Evolutionary conservation across 1,284 basidiomycete species (phyloP).

Genomic region (Irpex sp.): DNA sequence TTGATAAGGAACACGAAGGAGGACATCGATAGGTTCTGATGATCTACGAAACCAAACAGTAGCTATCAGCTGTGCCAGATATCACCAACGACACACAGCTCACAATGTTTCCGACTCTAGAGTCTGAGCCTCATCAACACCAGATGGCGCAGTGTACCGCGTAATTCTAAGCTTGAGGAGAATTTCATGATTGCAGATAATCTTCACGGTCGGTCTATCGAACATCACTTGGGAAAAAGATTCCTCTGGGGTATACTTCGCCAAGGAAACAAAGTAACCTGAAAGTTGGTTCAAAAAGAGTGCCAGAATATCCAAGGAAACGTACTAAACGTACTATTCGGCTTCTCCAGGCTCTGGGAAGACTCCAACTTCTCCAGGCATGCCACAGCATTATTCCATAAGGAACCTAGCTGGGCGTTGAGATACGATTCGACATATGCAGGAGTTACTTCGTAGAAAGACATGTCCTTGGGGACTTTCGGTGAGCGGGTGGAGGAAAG

Average conservation of each 20-base stretch:
- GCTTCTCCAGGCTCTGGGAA: background rate
- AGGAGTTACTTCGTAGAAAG: too few species aligned
- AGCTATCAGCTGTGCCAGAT: background rate
- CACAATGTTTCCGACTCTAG: background rate
- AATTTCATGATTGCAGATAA: slow-evolving; percentile 30
- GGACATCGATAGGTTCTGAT: slow-evolving; percentile 12
- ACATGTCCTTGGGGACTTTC: too few species aligned
- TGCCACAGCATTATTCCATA: slow-evolving; percentile 23
- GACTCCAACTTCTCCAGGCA: slow-evolving; percentile 17
- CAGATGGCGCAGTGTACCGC: slow-evolving; percentile 19
- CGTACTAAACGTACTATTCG: background rate
- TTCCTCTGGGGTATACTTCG: slow-evolving; percentile 18
- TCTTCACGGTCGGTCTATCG: slow-evolving; percentile 20
- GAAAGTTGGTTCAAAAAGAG: background rate
- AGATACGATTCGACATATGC: slow-evolving; percentile 24
- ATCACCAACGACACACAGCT: background rate
- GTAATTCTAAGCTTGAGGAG: slow-evolving; percentile 20
- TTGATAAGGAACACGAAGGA: slow-evolving; percentile 14
- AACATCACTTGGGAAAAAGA: slow-evolving; percentile 18
- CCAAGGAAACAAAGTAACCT: slow-evolving; percentile 20
- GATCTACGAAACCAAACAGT: background rate
- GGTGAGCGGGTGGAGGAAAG: too few species aligned
- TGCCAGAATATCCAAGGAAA: background rate
- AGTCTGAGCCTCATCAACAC: background rate
- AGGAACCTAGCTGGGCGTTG: slow-evolving; percentile 27